Conservation (phyloP, 805 yeast species). For the Yamadazyma endophytica region DNA sequence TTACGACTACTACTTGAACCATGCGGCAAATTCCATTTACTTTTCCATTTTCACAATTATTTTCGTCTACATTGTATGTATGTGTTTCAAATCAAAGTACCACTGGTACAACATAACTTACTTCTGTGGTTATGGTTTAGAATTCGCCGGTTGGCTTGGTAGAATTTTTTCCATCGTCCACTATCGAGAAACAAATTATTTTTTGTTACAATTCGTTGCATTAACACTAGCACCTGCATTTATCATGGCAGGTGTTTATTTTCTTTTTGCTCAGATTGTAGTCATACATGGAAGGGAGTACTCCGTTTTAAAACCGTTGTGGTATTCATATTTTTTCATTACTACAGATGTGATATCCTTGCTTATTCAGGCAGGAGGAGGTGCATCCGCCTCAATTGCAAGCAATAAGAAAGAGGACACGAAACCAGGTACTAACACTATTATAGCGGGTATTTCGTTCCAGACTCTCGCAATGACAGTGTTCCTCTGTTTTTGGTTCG, state of each 20-base stretch:
- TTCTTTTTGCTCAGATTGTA: constrained; percentile 37
- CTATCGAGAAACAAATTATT: constrained; percentile 16
- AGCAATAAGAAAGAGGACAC: constrained; percentile 18
- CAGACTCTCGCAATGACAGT: constrained; percentile 38
- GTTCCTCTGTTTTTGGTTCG: constrained; percentile 32
- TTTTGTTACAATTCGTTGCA: constrained; percentile 28
- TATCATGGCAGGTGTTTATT: constrained; percentile 41
- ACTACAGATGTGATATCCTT: constrained; percentile 33
- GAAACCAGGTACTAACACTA: constrained; percentile 29
- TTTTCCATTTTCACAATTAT: constrained; percentile 22
- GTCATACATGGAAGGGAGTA: constrained; percentile 34
- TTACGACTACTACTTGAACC: constrained; percentile 20
- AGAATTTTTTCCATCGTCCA: constrained; percentile 28
- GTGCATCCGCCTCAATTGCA: constrained; percentile 33
- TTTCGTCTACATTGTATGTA: constrained; percentile 19
- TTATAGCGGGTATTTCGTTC: constrained; percentile 35
- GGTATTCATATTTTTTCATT: constrained; percentile 41
- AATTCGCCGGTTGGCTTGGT: constrained; percentile 36
- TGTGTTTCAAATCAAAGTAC: constrained; percentile 30
- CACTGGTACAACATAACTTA: constrained; percentile 39
- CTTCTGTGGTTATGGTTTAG: constrained; percentile 30
- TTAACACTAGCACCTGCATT: constrained; percentile 41
- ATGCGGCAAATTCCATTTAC: constrained; percentile 31
- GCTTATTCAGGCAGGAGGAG: constrained; percentile 37
- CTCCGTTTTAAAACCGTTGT: constrained; percentile 37